Evolutionary conservation across 2,329 filamentous ascomycete genomes (phyloP), one percentile per base, ranked within the genome.

Genomic region (Myriosclerotinia scirpicola): DNA sequence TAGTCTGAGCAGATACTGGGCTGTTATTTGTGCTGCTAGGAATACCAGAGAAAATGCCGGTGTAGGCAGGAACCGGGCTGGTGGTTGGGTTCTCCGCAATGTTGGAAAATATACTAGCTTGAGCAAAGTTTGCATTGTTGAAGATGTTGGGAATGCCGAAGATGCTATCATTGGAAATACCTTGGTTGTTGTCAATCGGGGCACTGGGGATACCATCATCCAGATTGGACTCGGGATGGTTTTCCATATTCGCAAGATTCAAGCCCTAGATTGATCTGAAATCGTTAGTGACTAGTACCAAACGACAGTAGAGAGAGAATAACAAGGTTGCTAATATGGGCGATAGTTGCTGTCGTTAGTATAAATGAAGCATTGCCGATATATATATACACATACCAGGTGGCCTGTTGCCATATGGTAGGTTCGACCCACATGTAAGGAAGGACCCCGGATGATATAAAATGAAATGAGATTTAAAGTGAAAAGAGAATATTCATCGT

Each of bases 51-150:
- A 46, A 44, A 11, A 58, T 34, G 15, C 15, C 20, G 2, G 55
- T 46, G 30, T 46, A 30, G 26, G 5, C 40, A 8, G 40, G 26
- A 8, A 5, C 11, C 14, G 22, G 40, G 22, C 55, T 46, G 26
- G 9, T 6, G 9, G 34, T 34, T 5, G 40, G 1, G 5, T 20
- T 34, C 30, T 58, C 40, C 2, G 22, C 22, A 38, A 22, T 20
- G 26, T 50, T 26, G 5, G 44, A 50, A 12, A 61, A 2, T 20
- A 50, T 50, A 14, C 58, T 50, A 38, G 58, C 58, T 22, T 50
- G 44, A 26, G 34, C 44, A 44, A 61, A 61, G 44, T 50, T 50
- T 50, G 44, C 42, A 14, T 42, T 50, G n/a, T 61, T 61, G n/a
- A 61, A 61, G 12, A 61, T 36, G 20, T 26, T 61, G 15, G 44